Evolutionary conservation across 345 rosid genomes (phyloP), one percentile per base, ranked within the genome.

Genomic region (Barbarea vulgaris): DNA sequence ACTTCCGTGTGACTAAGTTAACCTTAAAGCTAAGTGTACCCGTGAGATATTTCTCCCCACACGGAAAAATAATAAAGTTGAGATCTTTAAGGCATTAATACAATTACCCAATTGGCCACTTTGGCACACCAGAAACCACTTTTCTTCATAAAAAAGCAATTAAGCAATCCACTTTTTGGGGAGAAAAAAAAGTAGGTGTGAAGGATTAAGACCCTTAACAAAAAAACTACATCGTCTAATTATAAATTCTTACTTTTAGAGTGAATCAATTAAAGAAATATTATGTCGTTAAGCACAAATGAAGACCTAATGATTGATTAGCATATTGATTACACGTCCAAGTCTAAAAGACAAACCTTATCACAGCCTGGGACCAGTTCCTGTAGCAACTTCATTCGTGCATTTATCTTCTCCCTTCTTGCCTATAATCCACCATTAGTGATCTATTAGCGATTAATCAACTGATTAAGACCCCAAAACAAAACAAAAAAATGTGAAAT

Each of bases 361-460:
- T 80, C 87, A 83, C 93, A 88, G 28, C 93, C 93, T 50, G 93
- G 93, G 84, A 88, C 93, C 91, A 88, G 87, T 67, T 88, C 93
- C 14, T 88, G 93, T 55, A 88, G 82, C 10, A 88, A 78, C 88
- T 88, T 88, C 93, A 88, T 88, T 74, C 91, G 80, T 59, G 87
- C 86, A 62, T 88, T 88, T 39, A 88, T 88, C 80, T 88, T 88
- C 88, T 88, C 93, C 39, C 91, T 87, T 78, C 93, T 88, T 21
- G 93, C 93, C 93, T 88, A 34, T 55, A 73, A 64, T 50, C 31
- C 53, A 48, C 12, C 22, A 60, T 72, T 73, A 73, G 50, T 36
- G 39, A 61, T 4, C 0, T 2, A 67, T 73, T 61, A 70, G 59
- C 21, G 6, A 58, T 41, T 70, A 65, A 70, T 69, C 56, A 48